phyloP scores from a whole-genome alignment of 345 rosid species.

The Odontarrhena argentea region DNA sequence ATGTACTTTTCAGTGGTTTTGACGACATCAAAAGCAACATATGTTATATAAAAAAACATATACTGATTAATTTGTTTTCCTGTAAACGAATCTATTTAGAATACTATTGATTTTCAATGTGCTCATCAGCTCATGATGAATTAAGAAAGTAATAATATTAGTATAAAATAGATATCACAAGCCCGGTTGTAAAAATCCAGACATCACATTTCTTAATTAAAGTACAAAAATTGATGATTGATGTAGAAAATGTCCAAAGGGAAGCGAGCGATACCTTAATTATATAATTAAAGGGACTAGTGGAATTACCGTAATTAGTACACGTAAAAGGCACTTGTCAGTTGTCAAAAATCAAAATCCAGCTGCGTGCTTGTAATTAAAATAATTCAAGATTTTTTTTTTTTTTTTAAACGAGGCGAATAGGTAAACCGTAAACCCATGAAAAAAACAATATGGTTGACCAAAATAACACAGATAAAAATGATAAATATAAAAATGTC shows the following conservation, averaged over 20 bases:
- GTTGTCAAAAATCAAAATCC: too few relatives aligned
- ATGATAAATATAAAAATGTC: slow-evolving; percentile 22
- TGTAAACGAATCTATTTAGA: background rate
- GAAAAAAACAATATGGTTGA: slow-evolving; percentile 15
- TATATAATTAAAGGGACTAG: too few relatives aligned
- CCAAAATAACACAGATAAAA: background rate
- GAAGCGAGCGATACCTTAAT: background rate
- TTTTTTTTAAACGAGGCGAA: background rate
- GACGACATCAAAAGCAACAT: slow-evolving; percentile 40
- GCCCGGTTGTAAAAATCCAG: slow-evolving; percentile 16
- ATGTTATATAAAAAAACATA: slow-evolving; percentile 26
- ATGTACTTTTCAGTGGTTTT: slow-evolving; percentile 39
- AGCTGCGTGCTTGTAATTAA: too few relatives aligned
- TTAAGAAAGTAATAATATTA: background rate
- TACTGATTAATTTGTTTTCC: slow-evolving; percentile 1
- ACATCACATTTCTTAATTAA: slow-evolving; percentile 20
- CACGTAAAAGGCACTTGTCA: background rate
- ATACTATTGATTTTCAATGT: slow-evolving; percentile 13
- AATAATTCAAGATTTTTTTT: too few relatives aligned
- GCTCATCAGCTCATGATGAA: background rate
- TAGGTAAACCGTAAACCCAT: background rate
- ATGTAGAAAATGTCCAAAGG: slow-evolving; percentile 24
- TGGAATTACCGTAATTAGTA: too few relatives aligned
- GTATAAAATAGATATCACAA: slow-evolving; percentile 3
- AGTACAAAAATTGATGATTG: background rate